These are phyloP conservation scores for Maudiozyma turicensis DNA, from an alignment of 805 yeast genomes.

Conservation along the genomic window DNA sequence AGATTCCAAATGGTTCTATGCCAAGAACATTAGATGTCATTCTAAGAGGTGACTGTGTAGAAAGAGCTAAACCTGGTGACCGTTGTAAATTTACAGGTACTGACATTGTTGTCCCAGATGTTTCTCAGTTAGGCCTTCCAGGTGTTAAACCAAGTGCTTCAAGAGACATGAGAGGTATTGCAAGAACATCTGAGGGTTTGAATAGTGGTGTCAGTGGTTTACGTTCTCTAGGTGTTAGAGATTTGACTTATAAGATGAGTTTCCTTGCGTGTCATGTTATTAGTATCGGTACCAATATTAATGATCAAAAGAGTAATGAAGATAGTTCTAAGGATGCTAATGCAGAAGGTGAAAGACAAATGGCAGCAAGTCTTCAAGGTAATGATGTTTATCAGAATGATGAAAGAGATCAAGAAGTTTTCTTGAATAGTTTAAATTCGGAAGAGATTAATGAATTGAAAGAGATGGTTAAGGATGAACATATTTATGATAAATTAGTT, in stretches of 20 bases:
- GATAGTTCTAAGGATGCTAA: slow-evolving; percentile 3
- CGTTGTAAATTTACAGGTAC: slow-evolving; percentile 90
- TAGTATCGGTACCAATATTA: slow-evolving; percentile 37
- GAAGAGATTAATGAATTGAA: slow-evolving; percentile 78
- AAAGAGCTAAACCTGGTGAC: slow-evolving; percentile 95
- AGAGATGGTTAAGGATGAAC: slow-evolving; percentile 83
- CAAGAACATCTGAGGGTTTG: slow-evolving; percentile 48
- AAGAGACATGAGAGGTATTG: slow-evolving; percentile 46
- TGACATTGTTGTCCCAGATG: slow-evolving; percentile 90
- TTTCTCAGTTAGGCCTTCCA: slow-evolving; percentile 86
- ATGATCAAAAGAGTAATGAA: slow-evolving; percentile 2
- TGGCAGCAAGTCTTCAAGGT: slow-evolving; percentile 22
- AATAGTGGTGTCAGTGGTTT: slow-evolving; percentile 85
- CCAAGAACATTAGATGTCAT: slow-evolving; percentile 93
- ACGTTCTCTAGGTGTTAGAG: slow-evolving; percentile 86
- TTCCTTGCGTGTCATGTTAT: slow-evolving; percentile 86
- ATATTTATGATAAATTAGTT: slow-evolving; percentile 74
- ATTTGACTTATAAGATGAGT: slow-evolving; percentile 82
- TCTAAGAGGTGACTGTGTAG: slow-evolving; percentile 88
- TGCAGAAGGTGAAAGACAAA: slow-evolving; percentile 14
- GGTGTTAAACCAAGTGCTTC: slow-evolving; percentile 84
- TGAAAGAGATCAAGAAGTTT: slow-evolving; percentile 70
- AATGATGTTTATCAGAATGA: slow-evolving; percentile 32
- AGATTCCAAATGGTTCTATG: slow-evolving; percentile 97
- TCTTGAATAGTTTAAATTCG: slow-evolving; percentile 65